Evolutionary conservation across 148 eudicot species (phyloP).

Genomic region (Vaccinium corymbosum): DNA sequence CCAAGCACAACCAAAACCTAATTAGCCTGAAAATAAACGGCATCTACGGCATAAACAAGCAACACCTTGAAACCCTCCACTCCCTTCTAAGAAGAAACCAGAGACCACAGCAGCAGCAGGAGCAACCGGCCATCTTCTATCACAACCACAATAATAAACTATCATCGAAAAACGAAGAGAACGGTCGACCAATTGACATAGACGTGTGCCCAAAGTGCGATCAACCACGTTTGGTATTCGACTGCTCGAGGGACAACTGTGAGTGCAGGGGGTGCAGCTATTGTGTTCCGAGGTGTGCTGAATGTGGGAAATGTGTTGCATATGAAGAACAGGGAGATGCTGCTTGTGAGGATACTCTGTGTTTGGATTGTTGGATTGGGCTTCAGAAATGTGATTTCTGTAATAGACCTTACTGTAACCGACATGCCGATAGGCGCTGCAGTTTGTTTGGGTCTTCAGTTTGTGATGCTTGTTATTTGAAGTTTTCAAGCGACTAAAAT

Average conservation of each 20-base stretch:
- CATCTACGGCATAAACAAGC: constrained; percentile 43
- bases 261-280: constrained; percentile 52
- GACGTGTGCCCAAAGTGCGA: constrained; percentile 63
- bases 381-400: constrained; percentile 67
- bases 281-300: constrained; percentile 69
- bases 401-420: constrained; percentile 65
- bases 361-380: constrained; percentile 59
- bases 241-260: constrained; percentile 49
- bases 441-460: constrained; percentile 21
- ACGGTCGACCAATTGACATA: constrained; percentile 35
- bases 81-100: constrained; percentile 24
- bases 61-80: constrained; percentile 47
- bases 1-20: constrained; percentile 21
- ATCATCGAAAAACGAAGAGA: constrained; percentile 12
- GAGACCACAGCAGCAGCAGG: not conserved
- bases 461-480: constrained; percentile 46
- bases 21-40: constrained; percentile 49
- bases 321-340: constrained; percentile 42
- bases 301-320: constrained; percentile 53
- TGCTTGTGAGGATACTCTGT: constrained; percentile 51
- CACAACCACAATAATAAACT: constrained; percentile 17
- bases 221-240: constrained; percentile 54
- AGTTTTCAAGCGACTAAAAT: constrained; percentile 4
- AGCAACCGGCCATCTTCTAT: constrained; percentile 12
- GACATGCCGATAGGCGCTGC: constrained; percentile 30